Evolutionary conservation across 2,329 filamentous ascomycete species (phyloP).

Genomic region (Arthroderma uncinatum): DNA sequence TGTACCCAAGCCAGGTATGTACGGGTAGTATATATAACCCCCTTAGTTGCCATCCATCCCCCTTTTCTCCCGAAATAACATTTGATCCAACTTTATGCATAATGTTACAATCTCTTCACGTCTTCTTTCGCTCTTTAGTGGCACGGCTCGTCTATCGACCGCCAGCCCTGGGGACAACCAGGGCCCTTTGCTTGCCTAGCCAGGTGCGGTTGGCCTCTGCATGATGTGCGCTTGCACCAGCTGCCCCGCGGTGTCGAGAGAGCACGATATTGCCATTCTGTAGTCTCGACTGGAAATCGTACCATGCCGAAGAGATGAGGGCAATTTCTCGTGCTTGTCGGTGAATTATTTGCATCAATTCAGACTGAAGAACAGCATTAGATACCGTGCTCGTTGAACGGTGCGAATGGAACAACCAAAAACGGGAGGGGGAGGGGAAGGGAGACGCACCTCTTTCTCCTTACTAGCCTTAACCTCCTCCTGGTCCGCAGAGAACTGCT

Average conservation of each 20-base stretch:
- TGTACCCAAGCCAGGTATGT: not conserved
- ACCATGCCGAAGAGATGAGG: slow-evolving; percentile 39
- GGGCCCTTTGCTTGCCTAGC: slow-evolving; percentile 35
- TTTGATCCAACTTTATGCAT: slow-evolving; percentile 1
- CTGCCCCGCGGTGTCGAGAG: slow-evolving; percentile 30
- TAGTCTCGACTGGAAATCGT: slow-evolving; percentile 36
- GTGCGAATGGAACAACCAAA: not conserved
- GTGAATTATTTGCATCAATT: slow-evolving; percentile 32
- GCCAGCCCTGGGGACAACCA: slow-evolving; percentile 25
- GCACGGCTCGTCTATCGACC: not conserved
- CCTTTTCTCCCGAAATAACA: not conserved
- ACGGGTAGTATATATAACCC: not conserved
- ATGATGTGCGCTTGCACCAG: slow-evolving; percentile 20
- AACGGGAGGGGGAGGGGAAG: not conserved
- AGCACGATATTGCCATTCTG: slow-evolving; percentile 35
- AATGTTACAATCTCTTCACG: slow-evolving; percentile 1
- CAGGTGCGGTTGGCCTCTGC: slow-evolving; percentile 34
- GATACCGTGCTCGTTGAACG: not conserved
- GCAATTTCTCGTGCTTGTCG: slow-evolving; percentile 34
- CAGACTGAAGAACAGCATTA: slow-evolving; percentile 21
- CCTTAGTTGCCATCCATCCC: not conserved
- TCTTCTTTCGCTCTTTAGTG: not conserved
- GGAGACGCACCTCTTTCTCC: slow-evolving; percentile 30
- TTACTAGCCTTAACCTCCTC: slow-evolving; percentile 30
- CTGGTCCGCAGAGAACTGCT: slow-evolving; percentile 28